Evolutionary conservation across 2,329 filamentous ascomycete species (phyloP), one percentile per base, ranked within the genome.

Genomic region (Ceratocystis huliohia): DNA sequence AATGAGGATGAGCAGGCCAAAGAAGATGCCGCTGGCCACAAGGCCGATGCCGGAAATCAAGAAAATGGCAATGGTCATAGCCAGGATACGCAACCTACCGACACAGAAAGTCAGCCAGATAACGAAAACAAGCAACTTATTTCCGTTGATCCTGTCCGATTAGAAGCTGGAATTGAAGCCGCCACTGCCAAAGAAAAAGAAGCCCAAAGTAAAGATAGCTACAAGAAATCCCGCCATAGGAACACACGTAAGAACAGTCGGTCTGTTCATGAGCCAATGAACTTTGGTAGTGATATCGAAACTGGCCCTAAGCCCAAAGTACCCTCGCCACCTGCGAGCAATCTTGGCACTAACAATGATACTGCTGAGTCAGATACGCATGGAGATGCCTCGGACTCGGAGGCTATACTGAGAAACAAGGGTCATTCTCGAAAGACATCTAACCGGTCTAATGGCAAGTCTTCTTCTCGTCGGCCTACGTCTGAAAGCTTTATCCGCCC

Each of bases 311-410:
- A 30, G 6, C 64, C 64, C 13, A 56, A n/a, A 50, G 66, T 41
- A 17, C 66, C 66, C 8, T 65, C 66, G 44, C 66, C 66, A 15
- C 66, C 66, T 30, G 22, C n/a, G 2, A 48, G 65, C 57, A 61
- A n/a, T 50, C 41, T 63, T 3, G 50, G 41, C 20, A 53, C 22
- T 5, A 53, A 17, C 25, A 25, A 10, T 28, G 48, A 53, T 53
- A 37, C 56, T 37, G 56, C 56, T n/a, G 56, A 45, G 28, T 22
- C 59, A 20, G 44, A 50, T 22, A 37, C 17, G 1, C 17, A 50
- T 20, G 44, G n/a, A 22, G 53, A 50, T 44, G 53, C 56, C 13
- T 65, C 62, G 5, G 62, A 65, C n/a, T 67, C 66, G 1, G 66
- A 67, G 45, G 13, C 62, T 45, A 13, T 22, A 44, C 30, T 17